Evolutionary conservation across 352 stramenopile species (phyloP), one percentile per base, ranked within the genome.

Genomic region (Globisporangium nunn): DNA sequence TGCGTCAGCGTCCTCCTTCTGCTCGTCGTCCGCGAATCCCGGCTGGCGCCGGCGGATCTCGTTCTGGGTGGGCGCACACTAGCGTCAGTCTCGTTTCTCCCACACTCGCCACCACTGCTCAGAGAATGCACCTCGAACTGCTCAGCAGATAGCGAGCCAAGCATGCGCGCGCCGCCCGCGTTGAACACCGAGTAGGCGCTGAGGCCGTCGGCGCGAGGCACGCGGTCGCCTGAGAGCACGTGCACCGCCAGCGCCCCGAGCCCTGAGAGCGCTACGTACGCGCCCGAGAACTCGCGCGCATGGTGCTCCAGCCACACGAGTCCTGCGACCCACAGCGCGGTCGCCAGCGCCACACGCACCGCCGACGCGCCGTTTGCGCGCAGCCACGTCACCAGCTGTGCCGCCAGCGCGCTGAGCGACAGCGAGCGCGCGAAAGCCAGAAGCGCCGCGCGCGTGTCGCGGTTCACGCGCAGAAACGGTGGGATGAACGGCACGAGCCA

Each of bases 151-250:
- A 93, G 66, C 5, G 81, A 90, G 4, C 84, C 84, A 54, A 91
- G 54, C 76, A 93, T 87, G 54, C 84, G 78, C 50, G 78, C 70
- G 11, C 68, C 64, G 15, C 74, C 72, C 28, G 67, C 71, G 60
- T 93, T 93, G 55, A 93, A 93, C 18, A 93, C 75, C 29, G 84
- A 93, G 61, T 93, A 93, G 3, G 84, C 81, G 54, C 84, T 93
- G 15, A 91, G 63, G 4, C 65, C 67, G 41, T 71, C 63, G 15
- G 48, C 41, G 23, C 18, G 52, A 14, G 37, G 11, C 28, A 41
- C 14, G 17, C 51, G 28, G 33, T 66, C 62, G 37, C 53, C 54
- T 18, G 63, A 62, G 30, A 83, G 58, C 23, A 87, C 41, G 49
- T 87, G 72, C 41, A 70, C 57, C 4, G 60, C 55, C 8, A 91